phyloP scores from a whole-genome alignment of 352 stramenopile genomes.

The Phytophthora sansomeana region DNA sequence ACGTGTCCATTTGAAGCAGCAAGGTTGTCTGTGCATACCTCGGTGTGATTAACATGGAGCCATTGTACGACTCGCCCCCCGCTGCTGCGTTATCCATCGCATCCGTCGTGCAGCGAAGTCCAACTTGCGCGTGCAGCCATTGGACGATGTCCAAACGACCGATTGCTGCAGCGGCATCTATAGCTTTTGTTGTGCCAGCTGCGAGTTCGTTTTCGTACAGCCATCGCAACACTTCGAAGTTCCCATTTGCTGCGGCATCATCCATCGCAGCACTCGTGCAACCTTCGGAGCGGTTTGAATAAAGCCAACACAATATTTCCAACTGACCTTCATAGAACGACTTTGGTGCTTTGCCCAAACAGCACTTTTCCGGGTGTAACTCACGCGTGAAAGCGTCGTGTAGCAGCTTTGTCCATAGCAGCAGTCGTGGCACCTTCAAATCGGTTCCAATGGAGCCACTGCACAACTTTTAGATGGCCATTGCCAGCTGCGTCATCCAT shows the following conservation, averaged over 20 bases:
- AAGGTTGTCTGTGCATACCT: not conserved
- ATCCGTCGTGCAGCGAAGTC: not conserved
- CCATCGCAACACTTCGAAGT: constrained; percentile 7
- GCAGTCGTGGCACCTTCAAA: constrained; percentile 5
- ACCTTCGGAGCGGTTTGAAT: constrained; percentile 10
- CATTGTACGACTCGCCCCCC: constrained; percentile 5
- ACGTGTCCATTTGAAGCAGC: constrained; percentile 3
- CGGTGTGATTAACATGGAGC: not conserved
- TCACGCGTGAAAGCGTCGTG: not conserved
- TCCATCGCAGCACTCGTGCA: constrained; percentile 19
- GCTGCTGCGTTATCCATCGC: constrained; percentile 6
- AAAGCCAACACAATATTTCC: not conserved
- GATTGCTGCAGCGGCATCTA: not conserved
- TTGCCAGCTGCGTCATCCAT: constrained; percentile 20
- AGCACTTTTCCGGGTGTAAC: not conserved
- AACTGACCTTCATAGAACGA: not conserved
- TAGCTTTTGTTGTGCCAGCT: not conserved
- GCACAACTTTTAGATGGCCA: constrained; percentile 20
- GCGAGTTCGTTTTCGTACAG: not conserved
- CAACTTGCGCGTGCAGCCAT: not conserved
- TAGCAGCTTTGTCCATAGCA: constrained; percentile 10
- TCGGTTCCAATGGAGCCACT: constrained; percentile 19
- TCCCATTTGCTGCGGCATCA: constrained; percentile 3
- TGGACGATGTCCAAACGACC: not conserved
- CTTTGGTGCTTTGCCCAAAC: not conserved